phyloP scores from a whole-genome alignment of 2,329 filamentous ascomycete species.

The Tolypocladium cylindrosporum region DNA sequence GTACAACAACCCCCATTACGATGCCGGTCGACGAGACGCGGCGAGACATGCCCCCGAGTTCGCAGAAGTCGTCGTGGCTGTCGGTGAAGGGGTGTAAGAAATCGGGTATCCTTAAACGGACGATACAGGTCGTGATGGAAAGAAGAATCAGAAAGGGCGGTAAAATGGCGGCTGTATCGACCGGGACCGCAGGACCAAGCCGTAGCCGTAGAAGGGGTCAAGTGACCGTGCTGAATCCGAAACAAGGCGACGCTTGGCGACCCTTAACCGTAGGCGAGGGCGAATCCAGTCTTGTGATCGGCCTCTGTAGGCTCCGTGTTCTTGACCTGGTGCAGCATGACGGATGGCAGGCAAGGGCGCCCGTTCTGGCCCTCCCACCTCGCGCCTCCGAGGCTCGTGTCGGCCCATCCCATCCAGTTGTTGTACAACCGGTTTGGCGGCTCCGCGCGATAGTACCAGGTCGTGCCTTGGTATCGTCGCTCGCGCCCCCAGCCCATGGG shows the following conservation, averaged over 20 bases:
- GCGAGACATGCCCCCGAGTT: background rate
- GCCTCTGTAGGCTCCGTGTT: constrained; percentile 41
- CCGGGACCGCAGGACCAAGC: background rate
- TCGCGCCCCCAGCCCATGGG: constrained; percentile 52
- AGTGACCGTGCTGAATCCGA: background rate
- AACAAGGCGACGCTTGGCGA: constrained; percentile 5
- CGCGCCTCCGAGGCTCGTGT: constrained; percentile 41
- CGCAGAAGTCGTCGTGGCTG: background rate
- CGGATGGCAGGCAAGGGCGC: constrained; percentile 46
- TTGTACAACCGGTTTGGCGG: constrained; percentile 50
- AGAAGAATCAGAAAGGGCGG: background rate
- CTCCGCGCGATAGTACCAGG: constrained; percentile 51
- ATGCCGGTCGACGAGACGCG: background rate
- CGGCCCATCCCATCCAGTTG: constrained; percentile 53
- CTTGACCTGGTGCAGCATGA: constrained; percentile 52
- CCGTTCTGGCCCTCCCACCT: constrained; percentile 48
- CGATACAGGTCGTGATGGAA: background rate
- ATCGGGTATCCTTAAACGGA: constrained; percentile 2
- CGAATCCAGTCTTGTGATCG: constrained; percentile 28
- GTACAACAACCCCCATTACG: constrained; percentile 6
- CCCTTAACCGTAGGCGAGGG: constrained; percentile 26
- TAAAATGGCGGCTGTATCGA: background rate
- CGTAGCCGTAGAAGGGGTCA: background rate
- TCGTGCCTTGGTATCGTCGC: constrained; percentile 45
- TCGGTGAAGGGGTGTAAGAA: constrained; percentile 1